Base-by-base conservation (phyloP, 78 protist species). In the Dictyostelium firmibasis region DNA sequence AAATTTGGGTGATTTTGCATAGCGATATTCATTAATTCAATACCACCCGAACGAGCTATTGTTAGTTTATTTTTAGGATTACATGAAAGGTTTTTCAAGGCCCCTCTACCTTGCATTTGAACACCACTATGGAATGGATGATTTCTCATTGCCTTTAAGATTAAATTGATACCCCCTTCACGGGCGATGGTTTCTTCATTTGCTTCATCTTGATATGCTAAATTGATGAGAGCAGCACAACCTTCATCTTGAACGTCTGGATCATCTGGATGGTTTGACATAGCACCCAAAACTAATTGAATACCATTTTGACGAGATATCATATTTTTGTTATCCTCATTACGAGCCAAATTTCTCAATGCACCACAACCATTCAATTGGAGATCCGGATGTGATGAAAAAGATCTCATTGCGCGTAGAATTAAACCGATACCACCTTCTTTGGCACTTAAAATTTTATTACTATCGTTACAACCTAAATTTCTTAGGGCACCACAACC, bases 191-290 rank as follows among this genome's bases (percentile, higher is more conserved):
- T 86, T 62, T 77, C 86, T 77, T 86, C 93, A 75, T 86, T 86
- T 8, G 47, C 31, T 78, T 86, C 93, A 41, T 86, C 93, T 86
- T 86, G 93, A 41, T 86, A 86, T 3, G 93, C 93, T 23, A 86
- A 62, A 41, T 86, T 86, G 36, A 86, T 86, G 31, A 86, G 31
- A 23, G 93, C 93, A 16, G 93, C 93, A 86, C 93, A 86, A 41
- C 93, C 93, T 77, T 86, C 93, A 43, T 86, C 93, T 77, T 86
- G 93, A 16, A 86, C 93, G n/a, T 86, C 93, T 9, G 93, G 93
- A 77, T 86, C 93, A 35, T 86, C 84, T 18, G 67, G 74, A 25
- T 86, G 93, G 25, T 75, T 78, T 2, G 84, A 60, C 93, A 86
- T 75, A 3, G 93, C 93, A 25, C 27, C 31, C 33, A 86, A 77